Evolutionary conservation across 768 basidiomycete genomes (phyloP).

Genomic region (Chalciporus piperatus): DNA sequence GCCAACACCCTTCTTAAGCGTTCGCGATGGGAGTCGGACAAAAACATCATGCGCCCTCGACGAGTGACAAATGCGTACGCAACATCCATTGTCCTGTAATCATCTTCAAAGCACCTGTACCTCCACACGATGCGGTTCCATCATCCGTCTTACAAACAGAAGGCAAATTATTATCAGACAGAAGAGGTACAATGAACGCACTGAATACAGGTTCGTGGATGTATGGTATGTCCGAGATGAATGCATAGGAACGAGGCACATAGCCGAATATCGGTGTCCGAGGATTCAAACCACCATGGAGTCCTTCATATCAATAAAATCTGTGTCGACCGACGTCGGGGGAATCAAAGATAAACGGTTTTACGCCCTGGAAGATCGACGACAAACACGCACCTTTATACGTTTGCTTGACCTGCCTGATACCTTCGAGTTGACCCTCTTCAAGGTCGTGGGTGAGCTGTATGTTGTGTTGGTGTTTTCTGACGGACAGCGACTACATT

Average conservation of each 20-base stretch:
- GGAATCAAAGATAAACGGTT: neutral
- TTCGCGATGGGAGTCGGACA: too few species aligned
- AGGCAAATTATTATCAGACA: neutral
- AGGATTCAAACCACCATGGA: conserved; percentile 20
- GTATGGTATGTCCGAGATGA: neutral
- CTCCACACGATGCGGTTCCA: neutral
- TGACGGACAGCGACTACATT: conserved; percentile 25
- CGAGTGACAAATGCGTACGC: too few species aligned
- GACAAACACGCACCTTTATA: conserved; percentile 17
- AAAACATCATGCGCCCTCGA: too few species aligned
- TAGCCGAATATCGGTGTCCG: neutral
- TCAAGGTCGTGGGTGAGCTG: conserved; percentile 21
- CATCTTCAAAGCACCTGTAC: too few species aligned
- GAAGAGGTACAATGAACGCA: neutral
- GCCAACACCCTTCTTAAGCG: too few species aligned
- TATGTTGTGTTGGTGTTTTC: conserved; percentile 26
- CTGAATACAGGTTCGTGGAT: neutral
- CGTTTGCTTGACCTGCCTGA: conserved; percentile 18
- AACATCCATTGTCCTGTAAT: too few species aligned
- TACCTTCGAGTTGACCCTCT: conserved; percentile 21
- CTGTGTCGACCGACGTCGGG: conserved; percentile 1
- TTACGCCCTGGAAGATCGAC: neutral
- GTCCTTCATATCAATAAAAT: conserved; percentile 17
- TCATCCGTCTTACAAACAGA: neutral
- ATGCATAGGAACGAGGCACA: neutral